Evolutionary conservation across 202 grass and related monocot genomes (phyloP).

Genomic region (Dendrocalamus latiflorus): DNA sequence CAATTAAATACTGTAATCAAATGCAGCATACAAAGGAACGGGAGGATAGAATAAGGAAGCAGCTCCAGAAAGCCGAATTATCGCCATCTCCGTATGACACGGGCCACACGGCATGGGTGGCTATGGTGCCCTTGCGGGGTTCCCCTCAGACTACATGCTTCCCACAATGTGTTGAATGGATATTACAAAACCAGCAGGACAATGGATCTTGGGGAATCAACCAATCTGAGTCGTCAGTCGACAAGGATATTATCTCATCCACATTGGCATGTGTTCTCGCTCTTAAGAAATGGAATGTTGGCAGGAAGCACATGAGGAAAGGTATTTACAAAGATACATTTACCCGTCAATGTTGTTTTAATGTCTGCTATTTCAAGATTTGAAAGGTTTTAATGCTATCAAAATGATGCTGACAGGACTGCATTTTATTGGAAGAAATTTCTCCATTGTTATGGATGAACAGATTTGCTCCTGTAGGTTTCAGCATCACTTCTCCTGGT

Average conservation of each 20-base stretch:
- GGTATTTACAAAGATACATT: conserved; percentile 38
- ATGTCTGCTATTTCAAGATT: neutral
- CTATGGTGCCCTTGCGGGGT: conserved; percentile 61
- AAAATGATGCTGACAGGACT: conserved; percentile 36
- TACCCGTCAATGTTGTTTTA: neutral
- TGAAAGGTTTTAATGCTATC: neutral
- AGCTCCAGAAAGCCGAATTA: conserved; percentile 31
- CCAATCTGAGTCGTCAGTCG: conserved; percentile 6
- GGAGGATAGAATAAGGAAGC: conserved; percentile 48
- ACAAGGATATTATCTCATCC: conserved; percentile 53
- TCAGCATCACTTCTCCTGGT: conserved; percentile 60
- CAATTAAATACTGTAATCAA: no score
- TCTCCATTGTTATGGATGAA: conserved; percentile 43
- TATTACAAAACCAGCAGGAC: conserved; percentile 57
- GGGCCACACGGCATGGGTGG: conserved; percentile 90
- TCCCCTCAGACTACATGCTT: conserved; percentile 45
- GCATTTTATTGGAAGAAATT: conserved; percentile 59
- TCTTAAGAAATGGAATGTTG: conserved; percentile 61
- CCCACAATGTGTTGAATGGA: conserved; percentile 71
- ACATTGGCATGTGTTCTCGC: conserved; percentile 83
- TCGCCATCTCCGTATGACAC: conserved; percentile 51
- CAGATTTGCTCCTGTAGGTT: conserved; percentile 59
- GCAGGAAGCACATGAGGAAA: conserved; percentile 49
- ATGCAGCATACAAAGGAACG: conserved; percentile 25
- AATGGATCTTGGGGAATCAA: conserved; percentile 68